Percentiles rank a stretch among this genome's conserved stretches.
phyloP scores from a whole-genome alignment of 805 yeast genomes.

The Wickerhamiella slavikovae region DNA sequence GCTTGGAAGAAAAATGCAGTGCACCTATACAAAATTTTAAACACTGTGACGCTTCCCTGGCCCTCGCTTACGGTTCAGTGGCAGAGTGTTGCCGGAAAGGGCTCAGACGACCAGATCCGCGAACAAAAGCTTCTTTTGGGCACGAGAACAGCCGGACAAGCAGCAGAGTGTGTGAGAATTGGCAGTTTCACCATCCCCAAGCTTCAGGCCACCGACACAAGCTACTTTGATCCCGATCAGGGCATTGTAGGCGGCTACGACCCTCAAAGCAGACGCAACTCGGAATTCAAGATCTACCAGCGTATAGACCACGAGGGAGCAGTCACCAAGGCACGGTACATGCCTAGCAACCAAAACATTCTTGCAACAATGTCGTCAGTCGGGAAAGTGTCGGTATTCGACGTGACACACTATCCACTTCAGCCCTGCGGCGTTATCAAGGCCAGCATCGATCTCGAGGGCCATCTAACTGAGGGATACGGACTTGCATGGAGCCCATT shows the following conservation, averaged over 20 bases:
- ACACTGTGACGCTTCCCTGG: conserved; percentile 37
- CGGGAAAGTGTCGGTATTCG: conserved; percentile 51
- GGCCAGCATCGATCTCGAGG: conserved; percentile 31
- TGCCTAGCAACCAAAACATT: conserved; percentile 77
- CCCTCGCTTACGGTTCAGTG: conserved; percentile 42
- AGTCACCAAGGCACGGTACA: conserved; percentile 46
- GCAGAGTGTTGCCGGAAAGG: conserved; percentile 11
- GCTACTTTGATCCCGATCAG: conserved; percentile 20
- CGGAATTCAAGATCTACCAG: conserved; percentile 25
- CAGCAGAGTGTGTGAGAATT: conserved; percentile 26
- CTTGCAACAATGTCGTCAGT: conserved; percentile 47
- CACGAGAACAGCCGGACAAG: conserved; percentile 40
- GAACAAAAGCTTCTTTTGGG: conserved; percentile 32
- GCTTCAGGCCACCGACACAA: conserved; percentile 6
- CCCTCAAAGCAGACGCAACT: conserved; percentile 4
- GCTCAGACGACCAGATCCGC: conserved; percentile 4
- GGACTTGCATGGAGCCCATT: conserved; percentile 59
- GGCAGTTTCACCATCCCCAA: conserved; percentile 17
- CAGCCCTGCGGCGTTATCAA: conserved; percentile 21
- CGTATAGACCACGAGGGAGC: conserved; percentile 50
- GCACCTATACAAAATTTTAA: conserved; percentile 30
- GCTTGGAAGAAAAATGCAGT: conserved; percentile 45
- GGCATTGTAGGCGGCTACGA: conserved; percentile 17
- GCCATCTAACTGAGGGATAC: conserved; percentile 27
- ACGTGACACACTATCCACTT: conserved; percentile 62